Conservation (phyloP, 2,329 filamentous ascomycete species). For the Hypoxylon sp. region DNA sequence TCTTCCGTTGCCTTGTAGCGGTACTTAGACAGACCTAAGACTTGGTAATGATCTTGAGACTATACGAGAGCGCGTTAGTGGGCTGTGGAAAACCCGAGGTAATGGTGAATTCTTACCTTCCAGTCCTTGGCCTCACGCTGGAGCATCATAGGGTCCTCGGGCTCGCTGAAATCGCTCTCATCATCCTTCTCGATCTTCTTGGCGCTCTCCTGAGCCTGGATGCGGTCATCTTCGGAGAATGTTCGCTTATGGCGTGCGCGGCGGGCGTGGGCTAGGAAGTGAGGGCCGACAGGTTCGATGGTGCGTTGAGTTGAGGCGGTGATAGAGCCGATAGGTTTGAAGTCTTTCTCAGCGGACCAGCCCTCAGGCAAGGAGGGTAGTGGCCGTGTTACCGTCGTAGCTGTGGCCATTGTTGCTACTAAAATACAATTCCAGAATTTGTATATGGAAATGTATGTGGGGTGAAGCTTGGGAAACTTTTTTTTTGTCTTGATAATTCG, state of each 20-base stretch:
- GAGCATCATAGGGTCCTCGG: slow-evolving; percentile 93
- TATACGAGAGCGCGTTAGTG: slow-evolving; percentile 56
- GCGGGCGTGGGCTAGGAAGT: slow-evolving; percentile 97
- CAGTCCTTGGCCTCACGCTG: slow-evolving; percentile 97
- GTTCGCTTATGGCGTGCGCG: slow-evolving; percentile 96
- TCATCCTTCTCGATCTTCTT: slow-evolving; percentile 97
- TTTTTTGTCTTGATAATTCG: slow-evolving; percentile 29
- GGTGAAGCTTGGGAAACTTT: slow-evolving; percentile 38
- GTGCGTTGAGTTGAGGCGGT: slow-evolving; percentile 85
- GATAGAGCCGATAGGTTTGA: slow-evolving; percentile 85
- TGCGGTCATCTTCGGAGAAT: slow-evolving; percentile 98
- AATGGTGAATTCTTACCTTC: slow-evolving; percentile 76
- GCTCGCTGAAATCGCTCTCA: slow-evolving; percentile 90
- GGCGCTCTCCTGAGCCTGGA: slow-evolving; percentile 93
- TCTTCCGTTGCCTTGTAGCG: slow-evolving; percentile 94
- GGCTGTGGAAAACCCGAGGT: not conserved
- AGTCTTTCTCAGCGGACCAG: slow-evolving; percentile 92
- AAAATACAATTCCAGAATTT: slow-evolving; percentile 19
- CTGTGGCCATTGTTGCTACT: slow-evolving; percentile 72
- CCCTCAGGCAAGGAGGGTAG: slow-evolving; percentile 83
- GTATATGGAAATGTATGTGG: slow-evolving; percentile 34
- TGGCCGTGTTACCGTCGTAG: slow-evolving; percentile 72
- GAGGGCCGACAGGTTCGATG: slow-evolving; percentile 95
- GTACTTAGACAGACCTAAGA: slow-evolving; percentile 93
- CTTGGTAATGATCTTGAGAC: slow-evolving; percentile 97